Base-by-base conservation (phyloP, 2,329 filamentous ascomycete species). In the Alternaria consortialis region DNA sequence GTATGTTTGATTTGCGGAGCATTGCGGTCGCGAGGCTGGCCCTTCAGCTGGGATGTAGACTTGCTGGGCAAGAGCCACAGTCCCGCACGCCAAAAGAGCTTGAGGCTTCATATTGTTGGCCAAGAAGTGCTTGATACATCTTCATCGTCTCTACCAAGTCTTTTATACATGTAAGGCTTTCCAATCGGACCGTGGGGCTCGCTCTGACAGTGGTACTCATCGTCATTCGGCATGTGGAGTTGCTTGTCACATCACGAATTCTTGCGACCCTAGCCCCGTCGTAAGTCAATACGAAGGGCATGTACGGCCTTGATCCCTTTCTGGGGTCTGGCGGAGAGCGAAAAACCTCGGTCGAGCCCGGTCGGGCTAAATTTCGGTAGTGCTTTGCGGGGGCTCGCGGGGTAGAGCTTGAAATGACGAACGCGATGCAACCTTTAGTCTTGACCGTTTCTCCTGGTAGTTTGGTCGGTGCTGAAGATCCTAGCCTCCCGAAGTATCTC, bases 11-110 rank as follows among this genome's bases (percentile, higher is more conserved):
- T 70, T 75, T 9, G 47, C 53, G 11, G 64, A 56, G 57, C 76
- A 79, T 60, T 74, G 72, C 23, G 75, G 65, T 27, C 68, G 68
- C 12, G 66, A 57, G 3, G 66, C 69, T 2, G 74, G 70, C 7
- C 77, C 75, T 39, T 74, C 60, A 8, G 66, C 62, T 13, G 73
- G 69, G 5, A 77, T 58, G 40, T 79, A 80, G 9, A 80, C 72
- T 56, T 80, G 78, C 51, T 80, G 78, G n/a, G 71, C 71, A 56
- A 44, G 44, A 37, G 57, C 65, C 15, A 68, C 40, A 7, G 64
- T 54, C 15, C 58, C 48, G 23, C 39, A 44, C 5, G 43, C 58
- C 9, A 71, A 39, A 32, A 68, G 11, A 40, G 31, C 39, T n/a
- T 61, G 51, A 51, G 46, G 44, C 55, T 64, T 69, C 69, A 72